Base-by-base conservation (phyloP, 805 yeast genomes). In the Cyberlindnera subsufficiens region DNA sequence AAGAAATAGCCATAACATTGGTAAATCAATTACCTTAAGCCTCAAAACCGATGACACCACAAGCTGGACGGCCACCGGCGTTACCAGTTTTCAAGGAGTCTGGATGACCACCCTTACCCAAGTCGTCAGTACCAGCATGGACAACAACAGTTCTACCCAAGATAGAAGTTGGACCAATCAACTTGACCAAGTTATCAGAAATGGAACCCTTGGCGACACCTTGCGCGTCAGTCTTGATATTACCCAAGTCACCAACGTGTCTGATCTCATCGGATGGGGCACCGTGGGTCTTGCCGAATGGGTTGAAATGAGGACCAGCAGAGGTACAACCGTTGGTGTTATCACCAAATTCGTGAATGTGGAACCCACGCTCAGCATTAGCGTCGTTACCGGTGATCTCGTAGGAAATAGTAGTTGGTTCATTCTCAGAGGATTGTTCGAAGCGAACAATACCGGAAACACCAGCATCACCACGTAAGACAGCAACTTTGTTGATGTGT, bases 301-400 rank as follows among this genome's bases (percentile, higher is more conserved):
- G 96, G 78, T 90, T 83, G 79, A 88, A 89, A 73, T 90, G 97
- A 46, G 96, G 96, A 63, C 97, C 97, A 42, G 97, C 96, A 54
- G 96, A 86, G 47, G 96, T 91, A 74, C 99, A 93, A 54, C 99
- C 99, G 67, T 93, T 93, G 71, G 99, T 88, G 81, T 87, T 88
- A 75, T 93, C 99, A 73, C 99, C 99, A 61, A 93, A 93, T 64
- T 87, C 84, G 71, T 93, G 99, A 64, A 93, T 73, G 77, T 93
- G 99, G 96, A 93, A 91, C 42, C 99, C 99, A 70, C 96, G 82
- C 64, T 76, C 71, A 40, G 96, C 91, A 60, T 86, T 83, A 48
- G 97, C 73, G 53, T 79, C 82, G 69, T 89, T 87, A 66, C 99
- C 99, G 45, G 78, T 60, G 63, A 93, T 86, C 60, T 91, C 95